Evolutionary conservation across 495 filamentous ascomycete species (phyloP), one percentile per base, ranked within the genome.

Genomic region (Lichina pygmaea): DNA sequence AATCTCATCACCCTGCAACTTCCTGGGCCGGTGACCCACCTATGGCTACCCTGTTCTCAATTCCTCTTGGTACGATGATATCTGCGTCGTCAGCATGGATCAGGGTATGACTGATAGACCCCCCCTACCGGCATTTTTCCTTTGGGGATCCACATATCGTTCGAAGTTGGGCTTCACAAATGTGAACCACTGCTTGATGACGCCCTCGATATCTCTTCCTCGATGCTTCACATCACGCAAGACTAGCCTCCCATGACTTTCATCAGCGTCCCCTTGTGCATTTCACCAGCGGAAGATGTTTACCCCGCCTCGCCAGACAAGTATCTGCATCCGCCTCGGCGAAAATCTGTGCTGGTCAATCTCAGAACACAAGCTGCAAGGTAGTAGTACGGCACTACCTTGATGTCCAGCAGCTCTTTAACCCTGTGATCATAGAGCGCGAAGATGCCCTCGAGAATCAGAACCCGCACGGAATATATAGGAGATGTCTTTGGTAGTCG

Each of bases 141-240:
- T 68, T 55, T 97, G 89, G 41, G 91, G 89, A 50, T 92, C 73
- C 42, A 97, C 89, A 56, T 70, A 94, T 63, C 69, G 66, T 49
- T 84, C 78, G 51, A 85, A 94, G 48, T 93, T 94, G 5, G 89
- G 89, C 59, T 97, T 97, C 7, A 97, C 89, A 58, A 77, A 97
- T 34, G 58, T 58, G 56, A 93, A 93, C 89, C 89, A 97, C 59
- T 97, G 89, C 58, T 95, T 95, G 54, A 95, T 86, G 54, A 85
- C 86, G 37, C 89, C 89, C 50, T 93, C 81, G 47, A 94, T 75
- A 49, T 91, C 82, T 45, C 86, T 67, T 7, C 81, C 83, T 52
- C 86, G 68, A 52, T 91, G 78, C 50, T 66, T 68, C 12, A 93
- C 79, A 62, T 94, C 86, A 52, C 86, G 79, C 37, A 86, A 57